Percentiles rank a stretch among this genome's conserved stretches.
These are phyloP conservation scores for Dimocarpus longan DNA, from an alignment of 345 rosid genomes.

Conservation along the genomic window DNA sequence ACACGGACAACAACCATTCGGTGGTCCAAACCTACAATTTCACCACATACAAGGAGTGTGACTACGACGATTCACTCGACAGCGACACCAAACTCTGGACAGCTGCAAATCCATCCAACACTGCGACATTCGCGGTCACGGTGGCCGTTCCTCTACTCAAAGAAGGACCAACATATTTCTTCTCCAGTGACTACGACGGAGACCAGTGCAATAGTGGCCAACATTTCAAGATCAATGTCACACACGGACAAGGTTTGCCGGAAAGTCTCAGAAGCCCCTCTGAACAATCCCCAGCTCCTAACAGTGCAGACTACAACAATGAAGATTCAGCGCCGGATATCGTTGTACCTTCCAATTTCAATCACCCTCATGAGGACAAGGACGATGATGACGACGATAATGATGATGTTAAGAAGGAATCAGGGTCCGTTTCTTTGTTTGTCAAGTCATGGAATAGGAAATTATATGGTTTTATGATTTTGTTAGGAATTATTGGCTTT, in stretches of 20 bases:
- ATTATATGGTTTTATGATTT: conserved; percentile 30
- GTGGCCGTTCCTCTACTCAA: conserved; percentile 72
- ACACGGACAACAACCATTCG: conserved; percentile 90
- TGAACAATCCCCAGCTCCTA: conserved; percentile 64
- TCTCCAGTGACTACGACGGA: conserved; percentile 84
- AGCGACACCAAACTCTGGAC: conserved; percentile 74
- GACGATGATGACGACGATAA: conserved; percentile 34
- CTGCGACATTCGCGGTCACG: conserved; percentile 49
- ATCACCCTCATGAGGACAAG: conserved; percentile 52
- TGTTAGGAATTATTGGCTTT: conserved; percentile 30
- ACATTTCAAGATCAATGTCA: conserved; percentile 66
- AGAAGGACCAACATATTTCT: conserved; percentile 76
- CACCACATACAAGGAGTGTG: conserved; percentile 73
- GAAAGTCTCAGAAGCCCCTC: conserved; percentile 47
- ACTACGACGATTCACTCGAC: conserved; percentile 53
- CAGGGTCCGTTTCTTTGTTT: conserved; percentile 36
- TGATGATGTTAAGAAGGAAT: conserved; percentile 17
- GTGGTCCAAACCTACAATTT: conserved; percentile 79
- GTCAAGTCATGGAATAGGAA: conserved; percentile 14
- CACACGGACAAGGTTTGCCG: conserved; percentile 81
- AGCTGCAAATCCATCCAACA: conserved; percentile 68
- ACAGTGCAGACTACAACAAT: conserved; percentile 44
- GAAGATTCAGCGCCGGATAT: conserved; percentile 81
- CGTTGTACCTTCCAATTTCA: conserved; percentile 62
- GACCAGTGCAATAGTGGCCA: conserved; percentile 80